Percentiles rank a stretch among this genome's conserved stretches.
Conservation (phyloP, 2,329 filamentous ascomycete species). For the Verticillium isaacii region DNA sequence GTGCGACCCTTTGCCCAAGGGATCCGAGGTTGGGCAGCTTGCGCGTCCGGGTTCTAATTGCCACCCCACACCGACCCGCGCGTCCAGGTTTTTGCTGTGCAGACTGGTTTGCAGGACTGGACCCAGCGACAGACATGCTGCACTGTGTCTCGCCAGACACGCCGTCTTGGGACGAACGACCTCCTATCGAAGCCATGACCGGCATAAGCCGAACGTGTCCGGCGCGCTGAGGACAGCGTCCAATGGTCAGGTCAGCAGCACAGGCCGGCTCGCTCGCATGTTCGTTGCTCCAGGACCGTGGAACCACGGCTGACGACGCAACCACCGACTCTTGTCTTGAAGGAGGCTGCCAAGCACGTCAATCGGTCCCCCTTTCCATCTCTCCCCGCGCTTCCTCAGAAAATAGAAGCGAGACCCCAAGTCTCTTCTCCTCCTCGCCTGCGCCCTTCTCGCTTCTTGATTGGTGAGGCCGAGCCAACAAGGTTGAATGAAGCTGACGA, state of each 20-base stretch:
- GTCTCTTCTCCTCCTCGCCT: background rate
- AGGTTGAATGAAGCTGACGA: conserved; percentile 2
- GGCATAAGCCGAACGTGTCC: background rate
- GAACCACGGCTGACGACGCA: background rate
- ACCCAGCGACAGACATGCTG: background rate
- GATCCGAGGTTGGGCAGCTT: background rate
- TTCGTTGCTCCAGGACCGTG: background rate
- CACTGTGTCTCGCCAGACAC: background rate
- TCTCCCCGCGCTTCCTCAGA: background rate
- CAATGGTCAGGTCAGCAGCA: background rate
- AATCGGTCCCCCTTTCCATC: background rate
- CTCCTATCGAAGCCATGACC: background rate
- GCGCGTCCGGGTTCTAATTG: background rate
- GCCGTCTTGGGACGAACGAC: background rate
- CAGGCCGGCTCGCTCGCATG: background rate
- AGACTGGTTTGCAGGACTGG: background rate
- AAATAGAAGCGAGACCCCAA: background rate
- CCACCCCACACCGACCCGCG: background rate
- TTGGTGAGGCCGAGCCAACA: background rate
- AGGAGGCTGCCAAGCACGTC: background rate
- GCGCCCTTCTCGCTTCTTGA: background rate
- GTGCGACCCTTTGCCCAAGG: background rate
- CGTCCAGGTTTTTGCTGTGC: background rate
- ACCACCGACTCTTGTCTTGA: background rate
- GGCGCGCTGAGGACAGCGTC: background rate